A percentile compares a stretch with the other conserved stretches of the same genome.
Evolutionary conservation across 176 grass and related monocot genomes (phyloP).

Genomic region (Phyllostachys edulis): DNA sequence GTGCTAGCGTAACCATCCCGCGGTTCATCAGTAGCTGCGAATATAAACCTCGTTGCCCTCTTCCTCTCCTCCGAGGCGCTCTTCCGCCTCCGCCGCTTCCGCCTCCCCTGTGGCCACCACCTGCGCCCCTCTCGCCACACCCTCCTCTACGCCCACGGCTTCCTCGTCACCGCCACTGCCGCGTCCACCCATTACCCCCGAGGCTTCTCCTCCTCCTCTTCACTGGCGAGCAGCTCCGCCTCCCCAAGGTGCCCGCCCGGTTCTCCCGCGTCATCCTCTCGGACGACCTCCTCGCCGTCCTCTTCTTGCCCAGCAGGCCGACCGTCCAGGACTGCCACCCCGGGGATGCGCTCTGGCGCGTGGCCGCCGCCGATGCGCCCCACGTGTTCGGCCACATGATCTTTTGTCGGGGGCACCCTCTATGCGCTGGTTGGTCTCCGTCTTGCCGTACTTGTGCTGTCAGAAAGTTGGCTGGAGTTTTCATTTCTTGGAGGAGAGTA

Average conservation of each 20-base stretch:
- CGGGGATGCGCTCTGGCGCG: conserved; percentile 51
- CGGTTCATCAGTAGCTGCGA: no score
- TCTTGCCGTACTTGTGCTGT: conserved; percentile 42
- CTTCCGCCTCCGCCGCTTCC: conserved; percentile 57
- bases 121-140: conserved; percentile 37
- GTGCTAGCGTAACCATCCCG: no score
- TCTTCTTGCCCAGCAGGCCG: conserved; percentile 28
- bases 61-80: conserved; percentile 57
- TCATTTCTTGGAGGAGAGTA: conserved; percentile 31
- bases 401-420: conserved; percentile 52
- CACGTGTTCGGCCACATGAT: conserved; percentile 56
- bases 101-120: conserved; percentile 50
- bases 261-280: conserved; percentile 57
- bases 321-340: conserved; percentile 47
- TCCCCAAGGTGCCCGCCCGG: conserved; percentile 46
- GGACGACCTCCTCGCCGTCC: conserved; percentile 39
- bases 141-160: conserved; percentile 57
- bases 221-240: conserved; percentile 55
- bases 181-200: conserved; percentile 24
- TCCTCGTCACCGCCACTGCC: conserved; percentile 62
- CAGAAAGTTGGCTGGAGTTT: conserved; percentile 18
- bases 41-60: no score
- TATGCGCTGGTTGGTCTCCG: conserved; percentile 53
- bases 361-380: not conserved
- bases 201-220: conserved; percentile 68